Evolutionary conservation across 179 eudicot species (phyloP), one percentile per base, ranked within the genome.

Genomic region (Heliamphora pulchella): DNA sequence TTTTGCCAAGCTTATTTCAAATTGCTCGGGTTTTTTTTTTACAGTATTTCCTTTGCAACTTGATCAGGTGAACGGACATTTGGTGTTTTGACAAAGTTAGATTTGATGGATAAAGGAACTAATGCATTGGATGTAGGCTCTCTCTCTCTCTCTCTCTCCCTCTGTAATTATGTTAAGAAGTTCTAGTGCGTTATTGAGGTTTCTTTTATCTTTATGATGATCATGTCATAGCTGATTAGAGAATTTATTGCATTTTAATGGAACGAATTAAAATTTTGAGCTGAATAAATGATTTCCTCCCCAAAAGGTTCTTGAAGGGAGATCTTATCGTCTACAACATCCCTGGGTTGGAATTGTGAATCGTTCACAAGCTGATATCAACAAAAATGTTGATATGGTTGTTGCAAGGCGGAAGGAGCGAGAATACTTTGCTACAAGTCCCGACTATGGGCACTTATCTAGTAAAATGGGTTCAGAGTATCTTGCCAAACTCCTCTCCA

Each of bases 91-190:
- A 95, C 98, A 55, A 95, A 95, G 83, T 83, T 95, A 59, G 98
- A 95, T 86, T 86, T 95, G 83, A 95, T 95, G 98, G 98, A 95
- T 81, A 95, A 91, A 88, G 98, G 98, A 83, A 95, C 98, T n/a
- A 92, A 95, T 84, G 98, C 98, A 22, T 79, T 91, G 77, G 98
- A 95, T 81, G 98, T 95, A 88, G 69, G 85, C 82, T 84, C 46
- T 78, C 63, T 66, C 77, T 74, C 65, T 68, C 65, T 61, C 8
- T 31, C 65, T 76, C 82, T 43, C 8, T 39, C n/a, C 31, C 51
- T 31, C 41, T 51, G 69, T 70, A 54, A 55, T 51, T 75, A 75
- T 55, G 1, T 54, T 54, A 44, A 11, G 11, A 8, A 66, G 58
- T 67, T 46, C 55, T 77, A 10, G 1, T 70, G 55, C 10, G 13